phyloP scores from a whole-genome alignment of 2,329 filamentous ascomycete genomes.

The Alternaria tenuissima region DNA sequence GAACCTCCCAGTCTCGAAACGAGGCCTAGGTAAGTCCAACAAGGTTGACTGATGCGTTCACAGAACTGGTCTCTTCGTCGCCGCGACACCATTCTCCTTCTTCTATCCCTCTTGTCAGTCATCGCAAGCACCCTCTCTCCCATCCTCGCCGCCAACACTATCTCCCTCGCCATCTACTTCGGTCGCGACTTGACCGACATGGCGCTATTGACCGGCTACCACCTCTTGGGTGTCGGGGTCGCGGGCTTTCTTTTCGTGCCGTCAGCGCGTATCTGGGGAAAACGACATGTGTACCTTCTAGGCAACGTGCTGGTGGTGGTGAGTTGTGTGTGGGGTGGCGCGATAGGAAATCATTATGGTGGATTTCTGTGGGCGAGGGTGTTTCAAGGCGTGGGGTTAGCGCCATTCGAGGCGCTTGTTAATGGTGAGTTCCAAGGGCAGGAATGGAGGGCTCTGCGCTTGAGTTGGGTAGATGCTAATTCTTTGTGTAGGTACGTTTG shows the following conservation, averaged over 20 bases:
- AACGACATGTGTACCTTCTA: slow-evolving; percentile 84
- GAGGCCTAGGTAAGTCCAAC: not conserved
- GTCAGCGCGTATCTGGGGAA: slow-evolving; percentile 88
- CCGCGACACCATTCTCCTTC: slow-evolving; percentile 79
- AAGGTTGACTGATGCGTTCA: not conserved
- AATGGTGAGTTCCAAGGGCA: slow-evolving; percentile 73
- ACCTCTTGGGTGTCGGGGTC: slow-evolving; percentile 81
- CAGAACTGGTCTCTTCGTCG: slow-evolving; percentile 87
- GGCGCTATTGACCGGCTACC: slow-evolving; percentile 86
- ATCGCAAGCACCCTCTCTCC: slow-evolving; percentile 86
- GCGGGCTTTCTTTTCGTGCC: slow-evolving; percentile 88
- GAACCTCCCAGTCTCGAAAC: not conserved
- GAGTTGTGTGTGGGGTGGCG: slow-evolving; percentile 81
- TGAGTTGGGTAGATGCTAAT: not conserved
- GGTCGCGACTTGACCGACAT: slow-evolving; percentile 73
- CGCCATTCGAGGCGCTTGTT: slow-evolving; percentile 88
- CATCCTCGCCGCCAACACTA: slow-evolving; percentile 86
- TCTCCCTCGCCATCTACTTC: slow-evolving; percentile 77
- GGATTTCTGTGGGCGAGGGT: slow-evolving; percentile 80
- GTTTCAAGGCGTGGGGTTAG: slow-evolving; percentile 84
- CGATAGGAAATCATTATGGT: slow-evolving; percentile 70
- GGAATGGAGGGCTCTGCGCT: not conserved
- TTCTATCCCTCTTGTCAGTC: slow-evolving; percentile 81
- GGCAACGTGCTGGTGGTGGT: slow-evolving; percentile 77
- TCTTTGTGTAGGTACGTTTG: not conserved